Evolutionary conservation across 176 grass and related monocot species (phyloP).

Genomic region (Aechmea fasciata): DNA sequence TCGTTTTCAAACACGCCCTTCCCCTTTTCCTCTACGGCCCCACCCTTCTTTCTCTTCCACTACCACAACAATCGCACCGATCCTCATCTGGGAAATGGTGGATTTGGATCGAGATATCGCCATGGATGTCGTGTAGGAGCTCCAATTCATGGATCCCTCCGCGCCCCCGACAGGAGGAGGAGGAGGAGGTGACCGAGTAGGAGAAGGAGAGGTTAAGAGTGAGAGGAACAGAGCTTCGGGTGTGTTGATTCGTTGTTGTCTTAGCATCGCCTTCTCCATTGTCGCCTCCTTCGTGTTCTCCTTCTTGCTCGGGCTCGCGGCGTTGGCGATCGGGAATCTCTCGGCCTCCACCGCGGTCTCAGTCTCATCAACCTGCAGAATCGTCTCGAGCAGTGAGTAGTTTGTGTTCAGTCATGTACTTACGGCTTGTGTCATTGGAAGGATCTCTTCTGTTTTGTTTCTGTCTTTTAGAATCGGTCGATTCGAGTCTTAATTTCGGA

Average conservation of each 20-base stretch:
- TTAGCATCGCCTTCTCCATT: slow-evolving; percentile 48
- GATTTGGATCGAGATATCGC: neutral
- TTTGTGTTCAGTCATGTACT: neutral
- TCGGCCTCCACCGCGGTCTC: slow-evolving; percentile 56
- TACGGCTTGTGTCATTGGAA: neutral
- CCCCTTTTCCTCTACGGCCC: no score
- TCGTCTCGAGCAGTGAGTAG: slow-evolving; percentile 66
- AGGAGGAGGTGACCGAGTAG: neutral
- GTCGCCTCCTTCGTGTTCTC: slow-evolving; percentile 69
- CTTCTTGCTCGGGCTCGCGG: slow-evolving; percentile 54
- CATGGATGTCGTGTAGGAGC: neutral
- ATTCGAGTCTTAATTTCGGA: slow-evolving; percentile 1
- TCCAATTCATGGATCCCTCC: slow-evolving; percentile 18
- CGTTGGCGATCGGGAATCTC: slow-evolving; percentile 51
- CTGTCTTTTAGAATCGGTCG: neutral
- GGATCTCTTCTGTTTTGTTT: slow-evolving; percentile 7
- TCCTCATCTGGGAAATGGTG: no score
- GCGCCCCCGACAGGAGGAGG: neutral
- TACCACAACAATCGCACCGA: no score
- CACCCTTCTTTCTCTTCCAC: no score
- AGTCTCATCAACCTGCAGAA: slow-evolving; percentile 70
- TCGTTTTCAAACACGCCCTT: no score
- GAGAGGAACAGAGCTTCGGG: slow-evolving; percentile 2
- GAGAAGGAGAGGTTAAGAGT: neutral
- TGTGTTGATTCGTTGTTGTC: slow-evolving; percentile 35